Percentiles rank a stretch among this genome's conserved stretches.
Evolutionary conservation across 805 yeast genomes (phyloP).

Genomic region (Saturnispora diversa): DNA sequence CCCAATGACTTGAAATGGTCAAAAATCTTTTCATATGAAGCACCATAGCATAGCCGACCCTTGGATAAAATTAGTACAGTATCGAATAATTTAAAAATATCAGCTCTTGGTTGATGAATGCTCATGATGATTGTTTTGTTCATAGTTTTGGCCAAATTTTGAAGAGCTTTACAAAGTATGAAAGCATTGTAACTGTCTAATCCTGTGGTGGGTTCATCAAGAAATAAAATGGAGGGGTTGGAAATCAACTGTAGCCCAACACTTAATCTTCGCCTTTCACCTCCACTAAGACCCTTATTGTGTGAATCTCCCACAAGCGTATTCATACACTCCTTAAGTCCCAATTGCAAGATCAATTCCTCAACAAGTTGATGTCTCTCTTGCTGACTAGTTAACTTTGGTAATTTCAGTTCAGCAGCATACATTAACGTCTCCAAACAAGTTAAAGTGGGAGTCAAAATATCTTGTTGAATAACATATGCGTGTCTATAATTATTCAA

Average conservation of each 20-base stretch:
- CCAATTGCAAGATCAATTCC: slow-evolving; percentile 55
- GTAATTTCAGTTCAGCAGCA: slow-evolving; percentile 66
- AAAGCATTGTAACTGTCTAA: slow-evolving; percentile 72
- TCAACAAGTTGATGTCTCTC: slow-evolving; percentile 46
- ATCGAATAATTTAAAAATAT: slow-evolving; percentile 63
- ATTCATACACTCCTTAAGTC: slow-evolving; percentile 54
- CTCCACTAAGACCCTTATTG: slow-evolving; percentile 67
- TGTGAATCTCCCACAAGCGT: slow-evolving; percentile 48
- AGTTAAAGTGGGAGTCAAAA: slow-evolving; percentile 61
- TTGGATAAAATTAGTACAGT: slow-evolving; percentile 59
- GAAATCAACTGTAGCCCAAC: slow-evolving; percentile 71
- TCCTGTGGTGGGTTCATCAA: slow-evolving; percentile 89
- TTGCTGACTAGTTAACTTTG: slow-evolving; percentile 33
- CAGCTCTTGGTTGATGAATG: slow-evolving; percentile 80
- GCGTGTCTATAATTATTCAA: slow-evolving; percentile 36
- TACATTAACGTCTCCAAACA: slow-evolving; percentile 60
- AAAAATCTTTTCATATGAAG: slow-evolving; percentile 34
- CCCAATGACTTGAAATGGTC: slow-evolving; percentile 45
- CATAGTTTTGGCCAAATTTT: slow-evolving; percentile 40
- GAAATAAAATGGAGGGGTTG: slow-evolving; percentile 65
- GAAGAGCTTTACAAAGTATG: slow-evolving; percentile 52
- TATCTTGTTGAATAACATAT: slow-evolving; percentile 71
- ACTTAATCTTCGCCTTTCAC: slow-evolving; percentile 71
- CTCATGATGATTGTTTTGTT: slow-evolving; percentile 71
- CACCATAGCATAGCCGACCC: slow-evolving; percentile 44